These are phyloP conservation scores for Abelmoschus esculentus DNA, from an alignment of 345 rosid species.

Conservation along the genomic window DNA sequence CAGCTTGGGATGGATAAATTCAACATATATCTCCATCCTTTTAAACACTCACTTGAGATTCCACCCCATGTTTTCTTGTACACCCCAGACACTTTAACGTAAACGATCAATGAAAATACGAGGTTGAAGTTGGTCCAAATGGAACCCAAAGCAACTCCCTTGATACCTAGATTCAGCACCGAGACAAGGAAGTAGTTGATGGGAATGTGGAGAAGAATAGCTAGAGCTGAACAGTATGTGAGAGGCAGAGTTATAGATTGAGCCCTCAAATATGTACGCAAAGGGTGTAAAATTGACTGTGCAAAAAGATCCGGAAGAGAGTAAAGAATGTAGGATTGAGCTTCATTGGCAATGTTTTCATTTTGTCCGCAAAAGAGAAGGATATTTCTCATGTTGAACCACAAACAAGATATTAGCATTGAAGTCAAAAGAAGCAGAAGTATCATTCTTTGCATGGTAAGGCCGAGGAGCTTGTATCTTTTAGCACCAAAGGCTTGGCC, in stretches of 20 bases:
- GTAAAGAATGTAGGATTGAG: slow-evolving; percentile 55
- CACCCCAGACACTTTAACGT: slow-evolving; percentile 46
- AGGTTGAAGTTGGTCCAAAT: slow-evolving; percentile 69
- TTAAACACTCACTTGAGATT: slow-evolving; percentile 43
- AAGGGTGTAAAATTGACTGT: slow-evolving; percentile 65
- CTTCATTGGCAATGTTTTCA: slow-evolving; percentile 46
- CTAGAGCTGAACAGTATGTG: slow-evolving; percentile 50
- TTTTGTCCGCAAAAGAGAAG: slow-evolving; percentile 61
- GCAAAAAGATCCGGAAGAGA: slow-evolving; percentile 68
- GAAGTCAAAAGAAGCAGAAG: slow-evolving; percentile 57
- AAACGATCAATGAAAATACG: slow-evolving; percentile 43
- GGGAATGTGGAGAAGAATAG: slow-evolving; percentile 64
- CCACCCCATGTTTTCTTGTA: slow-evolving; percentile 63
- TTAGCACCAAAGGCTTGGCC: slow-evolving; percentile 88
- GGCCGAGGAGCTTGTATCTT: slow-evolving; percentile 62
- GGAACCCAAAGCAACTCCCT: slow-evolving; percentile 63
- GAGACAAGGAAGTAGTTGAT: slow-evolving; percentile 51
- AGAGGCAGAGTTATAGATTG: slow-evolving; percentile 71
- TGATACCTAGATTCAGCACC: slow-evolving; percentile 51
- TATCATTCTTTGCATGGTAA: slow-evolving; percentile 57
- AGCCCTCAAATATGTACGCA: slow-evolving; percentile 68
- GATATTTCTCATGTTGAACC: slow-evolving; percentile 67
- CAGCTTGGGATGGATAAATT: slow-evolving; percentile 75
- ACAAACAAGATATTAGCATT: slow-evolving; percentile 52
- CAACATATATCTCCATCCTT: slow-evolving; percentile 47